Base-by-base conservation (phyloP, 495 filamentous ascomycete genomes). In the Penicillium egyptiacum region DNA sequence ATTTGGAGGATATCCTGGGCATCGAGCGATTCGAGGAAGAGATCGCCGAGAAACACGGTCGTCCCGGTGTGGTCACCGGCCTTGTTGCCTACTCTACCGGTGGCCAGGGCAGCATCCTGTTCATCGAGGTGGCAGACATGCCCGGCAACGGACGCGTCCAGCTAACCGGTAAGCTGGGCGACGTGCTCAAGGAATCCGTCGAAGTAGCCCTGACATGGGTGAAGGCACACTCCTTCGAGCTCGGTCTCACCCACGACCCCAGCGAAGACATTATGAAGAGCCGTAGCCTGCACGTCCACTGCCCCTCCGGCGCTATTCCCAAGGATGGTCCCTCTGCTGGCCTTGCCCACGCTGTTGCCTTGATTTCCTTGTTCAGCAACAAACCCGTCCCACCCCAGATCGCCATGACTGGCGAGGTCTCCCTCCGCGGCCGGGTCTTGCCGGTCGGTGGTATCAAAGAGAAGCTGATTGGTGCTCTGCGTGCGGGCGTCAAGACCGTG, bases 41-140 rank as follows among this genome's bases (percentile, higher is more conserved):
- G 72, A 90, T 99, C 63, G 88, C 94, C 19, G 93, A 96, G 74
- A 90, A 89, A 65, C 85, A 83, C 51, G 84, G 86, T 57, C 89
- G 90, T 44, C 92, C 95, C 19, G 94, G 94, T 57, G 89, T 99
- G 51, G 94, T 99, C 50, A 99, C 95, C 6, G 94, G 95, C 42
- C 86, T 99, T 17, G 94, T 98, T 19, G 95, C 95, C n/a, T 98
- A 96, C 77, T 89, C 86, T 59, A 89, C 86, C 20, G 94, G 95
- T 46, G 91, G 91, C 42, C 91, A 96, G 72, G 94, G 94, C 43
- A 92, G 90, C 66, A 99, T 99, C 66, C 78, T 99, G 48, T 99
- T 99, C 78, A 98, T 99, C 66, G 94, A 99, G 74, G 89, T 96
- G 26, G 91, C 92, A 30, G 91, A 96, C 68, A 97, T 98, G 93